Percentiles rank a stretch among this genome's conserved stretches.
phyloP scores from a whole-genome alignment of 345 rosid species.

The Dipteronia sinensis region DNA sequence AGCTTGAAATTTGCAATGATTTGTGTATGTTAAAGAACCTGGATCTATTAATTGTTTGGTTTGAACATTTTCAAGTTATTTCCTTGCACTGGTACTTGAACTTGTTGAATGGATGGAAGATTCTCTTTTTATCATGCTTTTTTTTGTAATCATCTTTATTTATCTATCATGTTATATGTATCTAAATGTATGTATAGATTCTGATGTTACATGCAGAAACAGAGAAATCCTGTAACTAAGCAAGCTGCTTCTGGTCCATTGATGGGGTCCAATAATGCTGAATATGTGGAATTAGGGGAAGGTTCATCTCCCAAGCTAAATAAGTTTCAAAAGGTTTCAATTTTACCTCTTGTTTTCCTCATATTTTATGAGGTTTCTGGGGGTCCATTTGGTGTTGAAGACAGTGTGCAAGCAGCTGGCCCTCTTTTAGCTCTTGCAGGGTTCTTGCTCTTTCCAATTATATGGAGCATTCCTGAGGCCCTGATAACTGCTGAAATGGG shows the following conservation, averaged over 20 bases:
- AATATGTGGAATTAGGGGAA: slow-evolving; percentile 36
- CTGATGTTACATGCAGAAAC: slow-evolving; percentile 41
- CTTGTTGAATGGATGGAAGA: neutral
- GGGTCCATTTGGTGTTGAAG: slow-evolving; percentile 83
- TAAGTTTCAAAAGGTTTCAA: slow-evolving; percentile 50
- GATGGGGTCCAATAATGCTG: slow-evolving; percentile 27
- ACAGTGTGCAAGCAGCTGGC: slow-evolving; percentile 70
- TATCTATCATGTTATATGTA: neutral
- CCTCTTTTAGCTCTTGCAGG: slow-evolving; percentile 70
- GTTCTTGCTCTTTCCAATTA: slow-evolving; percentile 62
- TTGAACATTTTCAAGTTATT: no score
- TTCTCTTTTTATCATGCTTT: neutral
- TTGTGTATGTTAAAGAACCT: neutral
- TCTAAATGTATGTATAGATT: neutral
- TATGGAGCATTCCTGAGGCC: slow-evolving; percentile 85
- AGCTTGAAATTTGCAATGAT: neutral
- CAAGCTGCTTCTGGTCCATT: slow-evolving; percentile 24
- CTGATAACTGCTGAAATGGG: slow-evolving; percentile 80
- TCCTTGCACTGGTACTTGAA: neutral
- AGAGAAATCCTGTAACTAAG: slow-evolving; percentile 26
- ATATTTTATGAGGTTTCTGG: slow-evolving; percentile 73
- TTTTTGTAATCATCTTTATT: neutral
- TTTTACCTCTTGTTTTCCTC: slow-evolving; percentile 65
- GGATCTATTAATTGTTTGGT: no score
- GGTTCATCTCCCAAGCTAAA: slow-evolving; percentile 36